phyloP scores from a whole-genome alignment of 352 stramenopile species.

The Phytophthora sansomeana region DNA sequence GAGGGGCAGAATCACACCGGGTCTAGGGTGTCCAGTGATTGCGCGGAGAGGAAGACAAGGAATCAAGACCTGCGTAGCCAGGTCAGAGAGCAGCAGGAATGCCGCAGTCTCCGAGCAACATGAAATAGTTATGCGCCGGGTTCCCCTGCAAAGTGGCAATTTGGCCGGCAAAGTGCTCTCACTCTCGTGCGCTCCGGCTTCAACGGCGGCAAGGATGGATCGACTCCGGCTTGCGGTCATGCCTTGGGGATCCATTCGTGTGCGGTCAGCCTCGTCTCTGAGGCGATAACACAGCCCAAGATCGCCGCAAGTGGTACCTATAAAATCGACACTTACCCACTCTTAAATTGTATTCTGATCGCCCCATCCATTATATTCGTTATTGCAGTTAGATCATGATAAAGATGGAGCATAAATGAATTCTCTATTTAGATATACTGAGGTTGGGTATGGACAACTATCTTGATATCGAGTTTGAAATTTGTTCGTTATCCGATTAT shows the following conservation, averaged over 20 bases:
- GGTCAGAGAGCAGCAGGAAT: constrained; percentile 22
- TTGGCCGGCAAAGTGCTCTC: not conserved
- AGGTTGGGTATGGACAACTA: no score
- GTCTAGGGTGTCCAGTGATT: constrained; percentile 24
- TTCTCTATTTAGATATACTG: not conserved
- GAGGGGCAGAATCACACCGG: constrained; percentile 20
- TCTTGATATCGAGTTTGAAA: no score
- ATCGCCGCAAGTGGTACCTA: constrained; percentile 1
- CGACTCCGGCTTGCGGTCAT: constrained; percentile 19
- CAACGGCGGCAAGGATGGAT: constrained; percentile 10
- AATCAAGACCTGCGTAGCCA: constrained; percentile 24
- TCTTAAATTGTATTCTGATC: not conserved
- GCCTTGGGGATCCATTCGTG: constrained; percentile 25
- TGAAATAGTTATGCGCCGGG: constrained; percentile 21
- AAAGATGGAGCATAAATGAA: not conserved
- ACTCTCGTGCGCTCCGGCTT: constrained; percentile 3
- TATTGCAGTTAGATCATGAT: not conserved
- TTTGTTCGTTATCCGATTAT: not conserved
- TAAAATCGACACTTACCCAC: constrained; percentile 9
- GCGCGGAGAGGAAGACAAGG: constrained; percentile 9
- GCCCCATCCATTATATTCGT: not conserved
- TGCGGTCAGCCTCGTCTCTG: constrained; percentile 21
- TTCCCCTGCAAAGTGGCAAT: constrained; percentile 5
- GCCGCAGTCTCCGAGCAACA: constrained; percentile 1
- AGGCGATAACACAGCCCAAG: constrained; percentile 8